Evolutionary conservation across 2,329 filamentous ascomycete genomes (phyloP), one percentile per base, ranked within the genome.

Genomic region (Trichoderma sp.): DNA sequence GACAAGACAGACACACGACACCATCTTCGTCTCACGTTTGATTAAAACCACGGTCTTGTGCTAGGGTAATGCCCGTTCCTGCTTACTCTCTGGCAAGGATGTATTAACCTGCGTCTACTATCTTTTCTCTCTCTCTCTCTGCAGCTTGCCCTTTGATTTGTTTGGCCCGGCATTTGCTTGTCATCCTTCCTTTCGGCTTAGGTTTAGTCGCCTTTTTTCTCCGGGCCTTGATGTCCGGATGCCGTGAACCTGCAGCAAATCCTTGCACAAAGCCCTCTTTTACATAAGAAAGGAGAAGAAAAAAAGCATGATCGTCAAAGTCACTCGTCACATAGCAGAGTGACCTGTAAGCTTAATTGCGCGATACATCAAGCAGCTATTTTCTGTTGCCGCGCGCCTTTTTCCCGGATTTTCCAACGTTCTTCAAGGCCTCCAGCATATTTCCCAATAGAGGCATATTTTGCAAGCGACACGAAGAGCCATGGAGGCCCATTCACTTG

Each of bases 401-500:
- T n/a, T 55, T 15, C 13, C 20, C 28, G 12, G 9, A 3, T 43
- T 43, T 43, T 28, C 30, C 30, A 66, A n/a, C 47, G 12, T 55
- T 53, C 30, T 50, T 39, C 26, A 30, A 50, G 43, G 36, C 61
- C 62, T 13, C 28, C 62, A 34, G 32, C 50, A 50, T 53, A 43
- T 34, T 64, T 50, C 66, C 66, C 36, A 61, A 43, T 39, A 61
- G 36, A 30, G 66, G n/a, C 36, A 50, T 59, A 68, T 70, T 53
- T 36, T 57, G 58, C 47, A 53, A 26, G 59, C 20, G 6, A 30
- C 28, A 30, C 36, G 26, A 12, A 12, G 36, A 32, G 53, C 43
- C 50, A 86, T 96, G 76, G 93, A 97, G 85, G 96, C 95, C 75
- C 90, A 88, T 76, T 98, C 95, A 59, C 85, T 98, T 58, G 92